A percentile compares a stretch with the other conserved stretches of the same genome.
These are phyloP conservation scores for Handroanthus guayacan DNA, from an alignment of 257 asterid genomes.

Conservation along the genomic window DNA sequence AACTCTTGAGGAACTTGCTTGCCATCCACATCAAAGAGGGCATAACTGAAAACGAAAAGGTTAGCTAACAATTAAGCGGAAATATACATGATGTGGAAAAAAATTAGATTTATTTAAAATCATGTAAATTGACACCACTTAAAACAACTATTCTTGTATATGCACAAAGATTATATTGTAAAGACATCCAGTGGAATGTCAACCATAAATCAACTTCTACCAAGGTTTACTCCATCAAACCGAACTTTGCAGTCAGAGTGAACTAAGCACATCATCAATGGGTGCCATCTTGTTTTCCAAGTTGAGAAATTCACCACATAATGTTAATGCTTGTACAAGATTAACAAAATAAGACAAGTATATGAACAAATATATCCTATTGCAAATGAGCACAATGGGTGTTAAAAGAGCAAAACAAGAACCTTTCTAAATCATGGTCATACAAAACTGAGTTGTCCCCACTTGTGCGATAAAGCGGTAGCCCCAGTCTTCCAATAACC, in stretches of 20 bases:
- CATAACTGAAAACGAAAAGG: slow-evolving; percentile 65
- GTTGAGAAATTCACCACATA: slow-evolving; percentile 9
- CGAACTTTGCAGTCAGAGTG: background rate
- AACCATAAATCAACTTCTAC: background rate
- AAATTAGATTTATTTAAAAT: background rate
- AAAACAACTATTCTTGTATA: background rate
- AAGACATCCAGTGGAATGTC: background rate
- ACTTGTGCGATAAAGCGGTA: slow-evolving; percentile 96
- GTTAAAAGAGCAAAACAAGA: slow-evolving; percentile 17
- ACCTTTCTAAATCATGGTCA: slow-evolving; percentile 99
- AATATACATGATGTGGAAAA: slow-evolving; percentile 2
- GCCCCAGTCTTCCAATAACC: slow-evolving; percentile 86
- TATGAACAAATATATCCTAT: slow-evolving; percentile 4
- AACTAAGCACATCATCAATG: background rate
- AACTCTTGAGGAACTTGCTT: slow-evolving; percentile 91
- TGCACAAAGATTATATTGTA: background rate
- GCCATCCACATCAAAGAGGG: slow-evolving; percentile 90
- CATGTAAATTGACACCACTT: background rate
- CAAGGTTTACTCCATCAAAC: background rate
- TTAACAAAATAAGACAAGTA: background rate
- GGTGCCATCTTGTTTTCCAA: slow-evolving; percentile 5
- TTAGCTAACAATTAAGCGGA: slow-evolving; percentile 6
- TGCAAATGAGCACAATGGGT: background rate
- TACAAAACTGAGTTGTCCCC: slow-evolving; percentile 97
- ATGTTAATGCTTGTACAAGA: background rate